These are phyloP conservation scores for Suhomyces yuchorum DNA, from an alignment of 1,139 yeast species.

Conservation along the genomic window DNA sequence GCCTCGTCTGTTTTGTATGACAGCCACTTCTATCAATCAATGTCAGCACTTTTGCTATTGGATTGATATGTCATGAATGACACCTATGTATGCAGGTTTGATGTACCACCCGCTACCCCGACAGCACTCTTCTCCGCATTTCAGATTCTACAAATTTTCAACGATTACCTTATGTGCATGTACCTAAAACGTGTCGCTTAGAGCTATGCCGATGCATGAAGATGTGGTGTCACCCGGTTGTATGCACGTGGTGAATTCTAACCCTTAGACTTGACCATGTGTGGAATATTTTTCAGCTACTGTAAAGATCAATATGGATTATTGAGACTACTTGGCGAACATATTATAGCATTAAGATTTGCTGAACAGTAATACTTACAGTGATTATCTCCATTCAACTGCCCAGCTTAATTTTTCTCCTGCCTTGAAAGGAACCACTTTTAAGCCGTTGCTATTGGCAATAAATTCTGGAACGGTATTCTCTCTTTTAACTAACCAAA, in stretches of 20 bases:
- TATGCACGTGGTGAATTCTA: not conserved
- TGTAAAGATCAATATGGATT: not conserved
- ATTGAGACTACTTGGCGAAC: not conserved
- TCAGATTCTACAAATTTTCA: not conserved
- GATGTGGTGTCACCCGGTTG: not conserved
- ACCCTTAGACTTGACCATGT: not conserved
- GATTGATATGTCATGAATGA: not conserved
- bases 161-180: not conserved
- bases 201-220: not conserved
- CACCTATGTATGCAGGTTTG: not conserved
- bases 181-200: constrained; percentile 1
- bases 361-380: not conserved
- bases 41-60: not conserved
- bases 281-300: not conserved
- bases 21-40: too few relatives aligned
- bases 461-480: constrained; percentile 62
- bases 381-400: constrained; percentile 63
- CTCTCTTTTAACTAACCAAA: constrained; percentile 48
- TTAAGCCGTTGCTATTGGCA: constrained; percentile 40
- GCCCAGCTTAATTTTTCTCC: constrained; percentile 76
- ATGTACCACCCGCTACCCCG: not conserved
- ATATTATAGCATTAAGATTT: not conserved
- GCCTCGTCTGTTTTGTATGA: too few relatives aligned
- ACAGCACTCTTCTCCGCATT: not conserved
- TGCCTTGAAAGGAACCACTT: constrained; percentile 88